Evolutionary conservation across 306 rosid genomes (phyloP).

Genomic region (Astragalus glycyphyllos): DNA sequence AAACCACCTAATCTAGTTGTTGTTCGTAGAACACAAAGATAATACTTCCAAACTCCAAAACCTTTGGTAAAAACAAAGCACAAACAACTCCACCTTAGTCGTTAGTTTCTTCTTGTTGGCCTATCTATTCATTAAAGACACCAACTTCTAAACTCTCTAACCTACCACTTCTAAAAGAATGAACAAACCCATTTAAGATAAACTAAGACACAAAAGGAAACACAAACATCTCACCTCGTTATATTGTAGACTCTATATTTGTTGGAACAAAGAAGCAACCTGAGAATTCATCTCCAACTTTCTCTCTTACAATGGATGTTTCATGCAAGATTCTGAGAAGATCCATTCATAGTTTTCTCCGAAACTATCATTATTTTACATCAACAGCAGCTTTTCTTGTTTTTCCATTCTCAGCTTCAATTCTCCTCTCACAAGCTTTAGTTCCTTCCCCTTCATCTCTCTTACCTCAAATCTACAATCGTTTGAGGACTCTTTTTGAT

Average conservation of each 20-base stretch:
- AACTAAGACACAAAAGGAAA: conserved; percentile 40
- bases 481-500: conserved; percentile 64
- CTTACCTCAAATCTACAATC: conserved; percentile 55
- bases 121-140: conserved; percentile 64
- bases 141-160: conserved; percentile 53
- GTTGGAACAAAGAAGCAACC: conserved; percentile 39
- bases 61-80: conserved; percentile 59
- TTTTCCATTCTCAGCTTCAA: conserved; percentile 77
- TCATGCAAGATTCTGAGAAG: conserved; percentile 68
- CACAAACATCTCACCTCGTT: conserved; percentile 41
- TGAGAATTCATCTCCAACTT: conserved; percentile 11
- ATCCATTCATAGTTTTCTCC: conserved; percentile 76
- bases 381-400: conserved; percentile 66
- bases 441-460: conserved; percentile 59
- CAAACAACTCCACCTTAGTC: conserved; percentile 52
- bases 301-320: conserved; percentile 62
- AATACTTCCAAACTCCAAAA: background rate
- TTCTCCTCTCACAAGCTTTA: conserved; percentile 71
- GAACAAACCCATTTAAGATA: conserved; percentile 43
- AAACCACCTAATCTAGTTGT: conserved; percentile 29
- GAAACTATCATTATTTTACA: conserved; percentile 76
- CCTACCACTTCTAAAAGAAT: conserved; percentile 48
- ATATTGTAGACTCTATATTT: conserved; percentile 41
- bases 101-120: conserved; percentile 82
- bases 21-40: conserved; percentile 50